These are phyloP conservation scores for Chamaenerion angustifolium DNA, from an alignment of 345 rosid genomes.

Conservation along the genomic window DNA sequence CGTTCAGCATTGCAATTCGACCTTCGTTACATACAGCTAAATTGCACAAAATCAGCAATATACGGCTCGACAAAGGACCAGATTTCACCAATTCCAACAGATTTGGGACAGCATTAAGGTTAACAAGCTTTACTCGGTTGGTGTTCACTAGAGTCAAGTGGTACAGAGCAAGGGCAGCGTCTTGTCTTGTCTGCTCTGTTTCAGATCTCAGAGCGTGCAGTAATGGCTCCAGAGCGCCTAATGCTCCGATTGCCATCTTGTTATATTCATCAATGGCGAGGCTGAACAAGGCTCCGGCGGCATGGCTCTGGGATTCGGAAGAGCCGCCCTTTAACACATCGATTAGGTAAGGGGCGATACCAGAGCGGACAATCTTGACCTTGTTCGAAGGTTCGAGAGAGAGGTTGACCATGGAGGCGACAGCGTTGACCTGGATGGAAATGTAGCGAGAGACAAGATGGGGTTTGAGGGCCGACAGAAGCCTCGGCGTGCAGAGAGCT, in stretches of 20 bases:
- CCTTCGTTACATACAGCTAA: slow-evolving; percentile 59
- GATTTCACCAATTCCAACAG: slow-evolving; percentile 44
- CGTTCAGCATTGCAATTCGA: slow-evolving; percentile 53
- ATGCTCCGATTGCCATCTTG: slow-evolving; percentile 69
- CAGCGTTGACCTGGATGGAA: slow-evolving; percentile 54
- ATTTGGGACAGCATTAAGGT: slow-evolving; percentile 47
- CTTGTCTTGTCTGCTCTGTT: slow-evolving; percentile 46
- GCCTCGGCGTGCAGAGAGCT: slow-evolving; percentile 38
- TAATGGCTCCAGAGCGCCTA: slow-evolving; percentile 72
- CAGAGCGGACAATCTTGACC: slow-evolving; percentile 54
- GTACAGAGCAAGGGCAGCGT: slow-evolving; percentile 68
- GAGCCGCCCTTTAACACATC: slow-evolving; percentile 57
- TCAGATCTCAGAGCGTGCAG: slow-evolving; percentile 50
- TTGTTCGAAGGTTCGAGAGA: slow-evolving; percentile 59
- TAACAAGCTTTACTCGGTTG: slow-evolving; percentile 47
- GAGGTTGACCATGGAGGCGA: slow-evolving; percentile 57
- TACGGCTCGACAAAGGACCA: slow-evolving; percentile 31
- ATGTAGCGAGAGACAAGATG: slow-evolving; percentile 46
- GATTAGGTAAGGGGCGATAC: slow-evolving; percentile 49
- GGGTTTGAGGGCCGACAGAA: slow-evolving; percentile 38
- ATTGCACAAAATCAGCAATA: slow-evolving; percentile 46
- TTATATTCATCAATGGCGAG: slow-evolving; percentile 66
- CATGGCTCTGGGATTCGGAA: slow-evolving; percentile 64
- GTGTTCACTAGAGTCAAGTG: slow-evolving; percentile 51
- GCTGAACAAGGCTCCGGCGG: slow-evolving; percentile 68